Evolutionary conservation across 306 rosid species (phyloP).

Genomic region (Vigna hirtella): DNA sequence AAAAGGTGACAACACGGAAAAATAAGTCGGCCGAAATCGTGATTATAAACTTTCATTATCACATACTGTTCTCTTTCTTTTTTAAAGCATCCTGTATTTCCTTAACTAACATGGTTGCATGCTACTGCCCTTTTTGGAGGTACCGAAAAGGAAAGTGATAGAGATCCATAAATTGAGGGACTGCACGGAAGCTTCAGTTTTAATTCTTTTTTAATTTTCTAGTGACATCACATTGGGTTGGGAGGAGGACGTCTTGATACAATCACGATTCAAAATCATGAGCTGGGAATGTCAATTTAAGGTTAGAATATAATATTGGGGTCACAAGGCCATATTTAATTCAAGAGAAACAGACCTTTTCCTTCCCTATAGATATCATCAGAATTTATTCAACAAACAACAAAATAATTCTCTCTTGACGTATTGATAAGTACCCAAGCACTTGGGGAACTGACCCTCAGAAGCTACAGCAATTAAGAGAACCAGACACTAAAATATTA

Average conservation of each 20-base stretch:
- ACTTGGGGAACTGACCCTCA: too few species aligned
- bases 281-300: not conserved
- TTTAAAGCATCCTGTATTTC: not conserved
- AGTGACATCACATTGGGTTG: not conserved
- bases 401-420: constrained; percentile 10
- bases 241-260: not conserved
- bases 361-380: constrained; percentile 1
- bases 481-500: too few species aligned
- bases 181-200: constrained; percentile 6
- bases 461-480: too few species aligned
- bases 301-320: not conserved
- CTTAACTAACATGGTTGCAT: not conserved
- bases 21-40: constrained; percentile 12
- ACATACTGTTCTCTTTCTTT: constrained; percentile 6
- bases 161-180: not conserved
- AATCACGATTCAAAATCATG: not conserved
- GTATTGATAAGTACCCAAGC: not conserved
- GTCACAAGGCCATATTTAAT: constrained; percentile 14
- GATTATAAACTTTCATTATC: not conserved
- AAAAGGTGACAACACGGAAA: constrained; percentile 20
- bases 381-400: constrained; percentile 8
- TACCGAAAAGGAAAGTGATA: constrained; percentile 10
- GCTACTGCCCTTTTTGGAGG: constrained; percentile 1
- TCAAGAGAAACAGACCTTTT: constrained; percentile 6
- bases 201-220: not conserved